A percentile compares a stretch with the other conserved stretches of the same genome.
Conservation (phyloP, 352 stramenopile genomes). For the Pythium graminicola region DNA sequence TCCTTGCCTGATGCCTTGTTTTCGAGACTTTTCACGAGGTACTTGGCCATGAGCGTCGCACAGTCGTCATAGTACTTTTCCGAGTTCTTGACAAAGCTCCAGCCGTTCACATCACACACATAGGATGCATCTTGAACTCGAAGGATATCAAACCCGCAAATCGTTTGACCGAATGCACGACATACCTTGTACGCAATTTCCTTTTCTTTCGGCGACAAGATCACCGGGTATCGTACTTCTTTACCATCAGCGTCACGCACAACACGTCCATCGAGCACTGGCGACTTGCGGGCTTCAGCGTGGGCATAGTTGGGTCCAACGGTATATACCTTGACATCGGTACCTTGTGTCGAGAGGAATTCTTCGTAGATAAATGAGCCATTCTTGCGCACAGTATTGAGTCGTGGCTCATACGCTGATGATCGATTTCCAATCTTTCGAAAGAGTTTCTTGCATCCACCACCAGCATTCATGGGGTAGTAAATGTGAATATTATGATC, state of each 20-base stretch:
- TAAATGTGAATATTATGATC: constrained; percentile 99
- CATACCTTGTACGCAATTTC: constrained; percentile 94
- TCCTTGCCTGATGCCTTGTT: constrained; percentile 12
- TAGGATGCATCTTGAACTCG: constrained; percentile 89
- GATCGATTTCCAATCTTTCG: constrained; percentile 93
- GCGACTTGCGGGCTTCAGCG: constrained; percentile 98
- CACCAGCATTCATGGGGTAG: constrained; percentile 97
- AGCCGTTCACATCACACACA: constrained; percentile 99
- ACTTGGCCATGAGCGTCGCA: constrained; percentile 53
- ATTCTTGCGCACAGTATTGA: constrained; percentile 90
- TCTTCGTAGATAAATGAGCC: constrained; percentile 97
- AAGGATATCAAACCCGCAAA: constrained; percentile 99
- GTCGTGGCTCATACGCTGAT: constrained; percentile 93
- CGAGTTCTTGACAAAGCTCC: constrained; percentile 99
- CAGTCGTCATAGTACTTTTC: constrained; percentile 99
- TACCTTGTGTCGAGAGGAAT: constrained; percentile 99
- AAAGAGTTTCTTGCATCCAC: constrained; percentile 98
- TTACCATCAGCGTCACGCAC: constrained; percentile 96
- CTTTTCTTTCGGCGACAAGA: constrained; percentile 98
- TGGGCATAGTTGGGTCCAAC: constrained; percentile 98
- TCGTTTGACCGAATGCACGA: constrained; percentile 79
- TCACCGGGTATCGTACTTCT: constrained; percentile 98
- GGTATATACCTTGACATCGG: constrained; percentile 99
- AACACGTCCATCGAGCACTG: constrained; percentile 98
- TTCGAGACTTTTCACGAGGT: constrained; percentile 56